phyloP scores from a whole-genome alignment of 306 rosid species.

The Prunus padus region DNA sequence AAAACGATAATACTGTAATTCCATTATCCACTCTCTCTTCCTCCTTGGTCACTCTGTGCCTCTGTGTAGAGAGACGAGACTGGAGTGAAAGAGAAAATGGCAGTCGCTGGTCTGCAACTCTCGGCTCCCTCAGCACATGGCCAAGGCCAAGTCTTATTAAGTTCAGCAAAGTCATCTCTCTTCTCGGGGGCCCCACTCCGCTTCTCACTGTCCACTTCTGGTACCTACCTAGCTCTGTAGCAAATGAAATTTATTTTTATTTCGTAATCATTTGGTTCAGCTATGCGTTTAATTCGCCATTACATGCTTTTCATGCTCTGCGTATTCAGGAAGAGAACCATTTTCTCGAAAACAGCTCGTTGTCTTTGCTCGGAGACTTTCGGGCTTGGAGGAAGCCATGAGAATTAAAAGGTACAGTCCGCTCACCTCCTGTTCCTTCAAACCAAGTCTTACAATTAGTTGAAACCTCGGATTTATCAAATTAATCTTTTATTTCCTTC shows the following conservation, averaged over 20 bases:
- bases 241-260: too few relatives aligned
- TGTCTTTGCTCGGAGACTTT: slow-evolving; percentile 49
- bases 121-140: slow-evolving; percentile 34
- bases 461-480: not conserved
- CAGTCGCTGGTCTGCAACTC: slow-evolving; percentile 46
- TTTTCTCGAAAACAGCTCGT: slow-evolving; percentile 38
- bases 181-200: slow-evolving; percentile 32
- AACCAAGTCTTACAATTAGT: not conserved
- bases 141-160: slow-evolving; percentile 34
- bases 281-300: not conserved
- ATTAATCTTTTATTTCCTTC: not conserved
- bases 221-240: slow-evolving; percentile 18
- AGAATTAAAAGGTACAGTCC: slow-evolving; percentile 59
- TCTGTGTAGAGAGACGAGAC: not conserved
- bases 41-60: not conserved
- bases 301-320: not conserved
- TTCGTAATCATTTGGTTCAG: not conserved
- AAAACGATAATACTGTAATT: not conserved
- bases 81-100: slow-evolving; percentile 34
- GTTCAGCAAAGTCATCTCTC: slow-evolving; percentile 34
- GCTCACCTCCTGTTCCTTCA: not conserved
- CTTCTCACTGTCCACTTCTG: slow-evolving; percentile 29
- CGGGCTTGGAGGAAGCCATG: slow-evolving; percentile 81
- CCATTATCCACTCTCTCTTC: slow-evolving; percentile 4
- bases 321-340: slow-evolving; percentile 36